These are phyloP conservation scores for Xanthoparmelia taractica DNA, from an alignment of 495 filamentous ascomycete genomes.

Conservation along the genomic window DNA sequence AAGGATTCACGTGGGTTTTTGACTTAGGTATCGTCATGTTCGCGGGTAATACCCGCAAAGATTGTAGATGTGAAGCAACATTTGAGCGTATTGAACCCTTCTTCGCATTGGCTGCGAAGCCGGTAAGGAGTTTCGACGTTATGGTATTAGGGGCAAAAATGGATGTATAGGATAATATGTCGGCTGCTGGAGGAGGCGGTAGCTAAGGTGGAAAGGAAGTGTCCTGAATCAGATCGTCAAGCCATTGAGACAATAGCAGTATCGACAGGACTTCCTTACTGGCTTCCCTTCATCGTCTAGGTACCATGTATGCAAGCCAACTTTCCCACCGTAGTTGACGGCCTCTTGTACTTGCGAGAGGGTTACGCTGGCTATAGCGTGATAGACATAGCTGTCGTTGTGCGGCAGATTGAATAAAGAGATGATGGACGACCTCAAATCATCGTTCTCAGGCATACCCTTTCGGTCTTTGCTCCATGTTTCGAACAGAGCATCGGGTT, in stretches of 20 bases:
- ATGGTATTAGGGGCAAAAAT: slow-evolving; percentile 46
- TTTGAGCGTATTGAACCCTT: slow-evolving; percentile 44
- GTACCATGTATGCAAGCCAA: slow-evolving; percentile 41
- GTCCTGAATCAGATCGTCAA: slow-evolving; percentile 17
- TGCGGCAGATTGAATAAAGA: slow-evolving; percentile 43
- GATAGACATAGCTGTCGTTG: slow-evolving; percentile 50
- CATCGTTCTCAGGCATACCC: slow-evolving; percentile 31
- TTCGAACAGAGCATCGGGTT: slow-evolving; percentile 34
- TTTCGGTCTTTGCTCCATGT: slow-evolving; percentile 27
- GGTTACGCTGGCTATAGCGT: slow-evolving; percentile 44
- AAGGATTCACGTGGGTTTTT: slow-evolving; percentile 46
- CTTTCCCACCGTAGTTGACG: slow-evolving; percentile 37
- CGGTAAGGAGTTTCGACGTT: slow-evolving; percentile 45
- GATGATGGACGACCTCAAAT: slow-evolving; percentile 43
- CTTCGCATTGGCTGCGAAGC: slow-evolving; percentile 50
- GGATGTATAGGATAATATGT: slow-evolving; percentile 50
- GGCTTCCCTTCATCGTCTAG: slow-evolving; percentile 29
- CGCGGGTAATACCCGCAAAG: slow-evolving; percentile 33
- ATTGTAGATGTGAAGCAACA: slow-evolving; percentile 42
- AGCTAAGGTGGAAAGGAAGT: slow-evolving; percentile 28
- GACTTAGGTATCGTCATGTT: slow-evolving; percentile 34
- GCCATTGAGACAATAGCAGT: slow-evolving; percentile 14
- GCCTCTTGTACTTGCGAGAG: slow-evolving; percentile 47
- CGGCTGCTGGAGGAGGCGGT: slow-evolving; percentile 38
- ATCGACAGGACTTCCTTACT: slow-evolving; percentile 22